Base-by-base conservation (phyloP, 2,329 filamentous ascomycete species). In the Rhytidhysteron rufulum region DNA sequence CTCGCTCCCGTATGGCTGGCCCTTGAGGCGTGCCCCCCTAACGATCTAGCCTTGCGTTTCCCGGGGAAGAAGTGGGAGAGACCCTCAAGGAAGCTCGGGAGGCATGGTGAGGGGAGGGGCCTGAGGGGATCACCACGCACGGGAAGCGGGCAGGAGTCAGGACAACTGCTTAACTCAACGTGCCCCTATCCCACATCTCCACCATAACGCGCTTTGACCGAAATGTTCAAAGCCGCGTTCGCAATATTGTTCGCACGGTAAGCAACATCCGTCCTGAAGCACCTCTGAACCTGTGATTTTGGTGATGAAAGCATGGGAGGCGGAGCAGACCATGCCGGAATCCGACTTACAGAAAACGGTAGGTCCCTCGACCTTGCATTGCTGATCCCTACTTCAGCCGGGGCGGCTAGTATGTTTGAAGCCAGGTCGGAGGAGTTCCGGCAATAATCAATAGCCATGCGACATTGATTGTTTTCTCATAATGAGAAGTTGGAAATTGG, bases 31-130 rank as follows among this genome's bases (percentile, higher is more conserved):
- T n/a, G n/a, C n/a, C n/a, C n/a, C n/a, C n/a, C n/a, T n/a, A n/a
- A n/a, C n/a, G n/a, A n/a, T n/a, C n/a, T n/a, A n/a, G n/a, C n/a
- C 29, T 30, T 22, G 31, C 13, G 16, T 10, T 22, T 21, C 19
- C 25, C 29, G 17, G 37, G 29, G 37, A 40, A 37, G 29, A 17
- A 40, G 32, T 34, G 36, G 35, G 31, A 38, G 35, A 15, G 32
- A 38, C 42, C 37, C 37, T 43, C 43, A 40, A 43, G 43, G 43
- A 43, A 46, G 42, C 37, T 40, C 43, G 43, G 43, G 43, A 46
- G 42, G 40, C 43, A 34, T 37, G 43, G 43, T 39, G 31, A 41
- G 38, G n/a, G 18, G 27, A 16, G 34, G 27, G 31, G 39, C 39
- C 39, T 45, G 42, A 45, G 39, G 39, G 37, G 37, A 42, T 45